Conservation (phyloP, 1,284 basidiomycete genomes). For the Cutaneotrichosporon sp. region DNA sequence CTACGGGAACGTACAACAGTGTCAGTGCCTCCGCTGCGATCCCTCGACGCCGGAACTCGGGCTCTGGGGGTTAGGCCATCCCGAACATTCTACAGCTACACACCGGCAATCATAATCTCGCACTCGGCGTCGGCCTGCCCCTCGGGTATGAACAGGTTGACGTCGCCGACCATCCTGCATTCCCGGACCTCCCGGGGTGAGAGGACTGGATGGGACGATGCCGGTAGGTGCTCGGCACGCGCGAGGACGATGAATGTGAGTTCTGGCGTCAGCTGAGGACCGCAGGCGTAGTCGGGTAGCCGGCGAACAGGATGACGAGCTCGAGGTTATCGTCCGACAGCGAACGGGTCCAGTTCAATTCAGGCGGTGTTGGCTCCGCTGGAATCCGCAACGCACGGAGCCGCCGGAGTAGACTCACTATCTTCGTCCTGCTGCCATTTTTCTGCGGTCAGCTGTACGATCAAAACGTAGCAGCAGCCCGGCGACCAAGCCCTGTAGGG, state of each 20-base stretch:
- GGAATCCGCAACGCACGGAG: too few relatives aligned
- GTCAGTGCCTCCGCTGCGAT: constrained; percentile 62
- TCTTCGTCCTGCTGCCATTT: constrained; percentile 86
- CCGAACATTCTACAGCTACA: constrained; percentile 9
- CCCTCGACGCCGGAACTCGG: constrained; percentile 6
- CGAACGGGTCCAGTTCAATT: too few relatives aligned
- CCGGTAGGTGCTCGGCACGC: constrained; percentile 29
- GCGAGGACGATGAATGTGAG: constrained; percentile 85
- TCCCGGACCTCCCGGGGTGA: constrained; percentile 26
- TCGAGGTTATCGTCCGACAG: too few relatives aligned
- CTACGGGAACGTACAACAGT: constrained; percentile 51
- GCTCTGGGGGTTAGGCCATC: constrained; percentile 2
- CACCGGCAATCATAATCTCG: constrained; percentile 79
- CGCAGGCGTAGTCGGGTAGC: background rate
- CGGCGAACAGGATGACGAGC: too few relatives aligned
- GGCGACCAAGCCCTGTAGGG: background rate
- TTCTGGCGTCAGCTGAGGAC: constrained; percentile 51
- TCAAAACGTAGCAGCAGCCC: background rate
- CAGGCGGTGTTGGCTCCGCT: too few relatives aligned
- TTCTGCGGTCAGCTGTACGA: constrained; percentile 48
- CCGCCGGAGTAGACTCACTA: constrained; percentile 57
- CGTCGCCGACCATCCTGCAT: constrained; percentile 21
- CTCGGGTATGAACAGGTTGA: constrained; percentile 43
- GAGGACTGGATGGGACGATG: constrained; percentile 15
- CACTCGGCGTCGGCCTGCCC: constrained; percentile 59